These are phyloP conservation scores for Naganishia cerealis DNA, from an alignment of 1,284 basidiomycete species.

Conservation along the genomic window DNA sequence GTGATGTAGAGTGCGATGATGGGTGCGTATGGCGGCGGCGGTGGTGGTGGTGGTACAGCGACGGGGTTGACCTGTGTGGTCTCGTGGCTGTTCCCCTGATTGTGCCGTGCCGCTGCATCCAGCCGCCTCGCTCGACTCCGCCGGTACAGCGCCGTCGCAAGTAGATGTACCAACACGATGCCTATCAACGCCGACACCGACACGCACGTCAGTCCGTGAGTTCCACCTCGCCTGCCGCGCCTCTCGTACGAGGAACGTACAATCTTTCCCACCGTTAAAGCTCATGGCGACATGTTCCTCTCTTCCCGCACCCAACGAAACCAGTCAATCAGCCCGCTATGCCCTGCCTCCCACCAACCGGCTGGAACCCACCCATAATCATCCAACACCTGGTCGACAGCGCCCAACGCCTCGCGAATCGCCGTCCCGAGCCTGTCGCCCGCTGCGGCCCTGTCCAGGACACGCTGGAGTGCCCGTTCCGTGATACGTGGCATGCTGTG, in stretches of 20 bases:
- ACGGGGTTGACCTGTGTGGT: background rate
- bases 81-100: background rate
- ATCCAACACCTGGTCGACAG: conserved; percentile 73
- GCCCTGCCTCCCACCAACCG: background rate
- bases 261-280: conserved; percentile 98
- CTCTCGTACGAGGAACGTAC: conserved; percentile 62
- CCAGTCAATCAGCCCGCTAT: conserved; percentile 2
- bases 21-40: conserved; percentile 51
- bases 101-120: background rate
- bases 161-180: conserved; percentile 89
- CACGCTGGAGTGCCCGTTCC: conserved; percentile 36
- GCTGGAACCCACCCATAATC: conserved; percentile 66
- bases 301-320: conserved; percentile 49
- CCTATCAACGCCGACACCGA: conserved; percentile 57
- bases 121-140: conserved; percentile 37
- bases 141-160: conserved; percentile 65
- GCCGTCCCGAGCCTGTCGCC: conserved; percentile 37
- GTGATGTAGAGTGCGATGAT: conserved; percentile 86
- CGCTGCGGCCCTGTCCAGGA: conserved; percentile 41
- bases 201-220: background rate
- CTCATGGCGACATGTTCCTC: conserved; percentile 74
- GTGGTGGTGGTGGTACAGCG: conserved; percentile 37
- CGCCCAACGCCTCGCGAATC: conserved; percentile 71
- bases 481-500: background rate
- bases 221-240: background rate